Conservation (phyloP, 805 yeast genomes). For the Scheffersomyces spartinae region DNA sequence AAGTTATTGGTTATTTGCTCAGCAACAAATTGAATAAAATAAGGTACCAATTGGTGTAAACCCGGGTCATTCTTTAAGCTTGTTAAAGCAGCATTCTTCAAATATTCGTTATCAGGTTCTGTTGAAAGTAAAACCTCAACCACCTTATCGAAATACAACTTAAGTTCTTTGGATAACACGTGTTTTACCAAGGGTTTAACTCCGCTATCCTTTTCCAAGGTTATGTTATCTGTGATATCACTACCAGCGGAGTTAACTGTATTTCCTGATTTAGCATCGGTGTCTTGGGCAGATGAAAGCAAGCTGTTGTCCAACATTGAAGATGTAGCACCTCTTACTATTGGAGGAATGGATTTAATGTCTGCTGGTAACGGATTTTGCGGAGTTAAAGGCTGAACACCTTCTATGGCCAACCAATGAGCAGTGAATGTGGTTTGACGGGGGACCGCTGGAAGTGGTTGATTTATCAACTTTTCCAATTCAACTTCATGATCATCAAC, state of each 20-base stretch:
- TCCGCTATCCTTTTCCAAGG: slow-evolving; percentile 36
- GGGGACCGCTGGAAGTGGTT: slow-evolving; percentile 92
- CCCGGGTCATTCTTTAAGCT: slow-evolving; percentile 91
- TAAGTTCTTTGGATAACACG: slow-evolving; percentile 86
- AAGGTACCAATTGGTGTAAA: slow-evolving; percentile 90
- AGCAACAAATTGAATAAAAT: slow-evolving; percentile 89
- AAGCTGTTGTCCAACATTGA: slow-evolving; percentile 24
- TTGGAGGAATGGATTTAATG: slow-evolving; percentile 65
- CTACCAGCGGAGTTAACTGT: slow-evolving; percentile 11
- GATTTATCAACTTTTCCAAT: slow-evolving; percentile 85
- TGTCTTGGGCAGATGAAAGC: slow-evolving; percentile 10
- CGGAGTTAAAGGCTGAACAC: slow-evolving; percentile 95
- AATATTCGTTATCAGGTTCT: slow-evolving; percentile 40
- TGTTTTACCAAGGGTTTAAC: slow-evolving; percentile 91
- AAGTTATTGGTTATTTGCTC: slow-evolving; percentile 89
- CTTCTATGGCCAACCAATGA: slow-evolving; percentile 96
- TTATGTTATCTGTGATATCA: slow-evolving; percentile 5
- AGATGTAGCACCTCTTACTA: slow-evolving; percentile 69
- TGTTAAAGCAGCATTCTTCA: slow-evolving; percentile 71
- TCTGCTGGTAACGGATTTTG: slow-evolving; percentile 87
- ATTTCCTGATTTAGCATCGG: slow-evolving; percentile 13
- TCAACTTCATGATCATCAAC: slow-evolving; percentile 89
- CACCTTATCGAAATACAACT: slow-evolving; percentile 84
- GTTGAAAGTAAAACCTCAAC: slow-evolving; percentile 62
- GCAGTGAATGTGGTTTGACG: slow-evolving; percentile 87